These are phyloP conservation scores for Carnegiea gigantea DNA, from an alignment of 179 eudicot species.

Conservation along the genomic window DNA sequence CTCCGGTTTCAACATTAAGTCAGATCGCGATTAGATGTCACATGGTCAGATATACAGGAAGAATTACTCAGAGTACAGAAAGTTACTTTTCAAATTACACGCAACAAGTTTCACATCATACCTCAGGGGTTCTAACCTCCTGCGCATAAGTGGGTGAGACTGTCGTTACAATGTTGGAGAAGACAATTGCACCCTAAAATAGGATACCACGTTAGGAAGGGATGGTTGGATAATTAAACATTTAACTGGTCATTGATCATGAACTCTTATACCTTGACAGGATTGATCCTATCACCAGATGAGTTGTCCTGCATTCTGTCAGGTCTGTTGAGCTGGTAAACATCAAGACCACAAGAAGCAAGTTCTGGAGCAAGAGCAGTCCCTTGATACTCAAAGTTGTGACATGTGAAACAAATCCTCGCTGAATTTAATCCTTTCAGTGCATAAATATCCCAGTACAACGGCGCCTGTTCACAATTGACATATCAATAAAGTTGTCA, in stretches of 20 bases:
- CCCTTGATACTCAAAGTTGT: constrained; percentile 98
- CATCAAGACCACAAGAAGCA: constrained; percentile 96
- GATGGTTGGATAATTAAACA: not conserved
- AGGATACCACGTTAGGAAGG: constrained; percentile 18
- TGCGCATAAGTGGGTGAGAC: constrained; percentile 96
- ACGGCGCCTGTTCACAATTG: constrained; percentile 65
- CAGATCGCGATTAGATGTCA: not conserved
- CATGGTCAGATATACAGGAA: not conserved
- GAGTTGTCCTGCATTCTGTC: constrained; percentile 98
- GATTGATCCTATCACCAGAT: constrained; percentile 66
- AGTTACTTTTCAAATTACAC: not conserved
- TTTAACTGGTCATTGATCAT: not conserved
- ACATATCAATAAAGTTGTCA: constrained; percentile 11
- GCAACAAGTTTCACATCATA: constrained; percentile 30
- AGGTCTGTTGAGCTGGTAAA: constrained; percentile 74
- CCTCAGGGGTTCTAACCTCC: constrained; percentile 85
- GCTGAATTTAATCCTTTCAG: constrained; percentile 94
- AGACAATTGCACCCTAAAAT: constrained; percentile 89
- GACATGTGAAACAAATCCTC: constrained; percentile 94
- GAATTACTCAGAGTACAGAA: not conserved
- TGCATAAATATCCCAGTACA: constrained; percentile 90
- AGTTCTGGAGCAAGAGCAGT: constrained; percentile 78
- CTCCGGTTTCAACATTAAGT: too few relatives aligned
- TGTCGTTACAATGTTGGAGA: constrained; percentile 95
- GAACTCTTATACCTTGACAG: constrained; percentile 66